Conservation (phyloP, 495 filamentous ascomycete genomes). For the Jackrogersella multiformis region DNA sequence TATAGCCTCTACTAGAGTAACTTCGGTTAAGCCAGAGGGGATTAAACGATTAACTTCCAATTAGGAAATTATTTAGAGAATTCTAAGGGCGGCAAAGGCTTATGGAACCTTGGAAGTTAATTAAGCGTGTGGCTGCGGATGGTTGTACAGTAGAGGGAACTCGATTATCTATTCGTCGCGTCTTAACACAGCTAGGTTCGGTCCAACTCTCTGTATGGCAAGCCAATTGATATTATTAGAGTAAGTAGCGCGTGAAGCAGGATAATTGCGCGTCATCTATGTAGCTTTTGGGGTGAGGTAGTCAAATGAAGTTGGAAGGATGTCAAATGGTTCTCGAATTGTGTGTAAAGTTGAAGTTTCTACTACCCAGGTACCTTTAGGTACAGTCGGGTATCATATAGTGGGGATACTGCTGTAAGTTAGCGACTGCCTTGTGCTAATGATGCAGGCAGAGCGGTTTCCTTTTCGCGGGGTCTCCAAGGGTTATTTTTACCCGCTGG, state of each 20-base stretch:
- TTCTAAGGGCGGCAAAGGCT: neutral
- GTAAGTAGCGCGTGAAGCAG: neutral
- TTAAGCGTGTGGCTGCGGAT: neutral
- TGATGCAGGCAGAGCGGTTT: slow-evolving; percentile 7
- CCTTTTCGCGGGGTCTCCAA: neutral
- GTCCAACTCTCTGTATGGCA: neutral
- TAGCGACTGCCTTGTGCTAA: slow-evolving; percentile 6
- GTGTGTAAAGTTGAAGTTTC: slow-evolving; percentile 2
- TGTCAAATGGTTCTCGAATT: too few relatives aligned
- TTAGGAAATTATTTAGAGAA: neutral
- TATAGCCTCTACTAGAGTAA: too few relatives aligned
- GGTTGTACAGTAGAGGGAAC: neutral
- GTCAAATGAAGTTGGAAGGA: too few relatives aligned
- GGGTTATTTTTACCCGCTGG: neutral
- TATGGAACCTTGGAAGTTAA: too few relatives aligned
- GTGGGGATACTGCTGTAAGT: neutral
- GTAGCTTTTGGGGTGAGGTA: too few relatives aligned
- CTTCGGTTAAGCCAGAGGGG: too few relatives aligned
- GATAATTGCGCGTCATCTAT: neutral
- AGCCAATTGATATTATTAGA: neutral
- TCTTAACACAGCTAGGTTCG: neutral
- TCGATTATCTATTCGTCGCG: slow-evolving; percentile 11
- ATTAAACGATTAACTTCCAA: too few relatives aligned
- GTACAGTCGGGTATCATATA: too few relatives aligned
- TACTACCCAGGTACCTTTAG: neutral